Base-by-base conservation (phyloP, 495 filamentous ascomycete species). In the Platismatia glauca region DNA sequence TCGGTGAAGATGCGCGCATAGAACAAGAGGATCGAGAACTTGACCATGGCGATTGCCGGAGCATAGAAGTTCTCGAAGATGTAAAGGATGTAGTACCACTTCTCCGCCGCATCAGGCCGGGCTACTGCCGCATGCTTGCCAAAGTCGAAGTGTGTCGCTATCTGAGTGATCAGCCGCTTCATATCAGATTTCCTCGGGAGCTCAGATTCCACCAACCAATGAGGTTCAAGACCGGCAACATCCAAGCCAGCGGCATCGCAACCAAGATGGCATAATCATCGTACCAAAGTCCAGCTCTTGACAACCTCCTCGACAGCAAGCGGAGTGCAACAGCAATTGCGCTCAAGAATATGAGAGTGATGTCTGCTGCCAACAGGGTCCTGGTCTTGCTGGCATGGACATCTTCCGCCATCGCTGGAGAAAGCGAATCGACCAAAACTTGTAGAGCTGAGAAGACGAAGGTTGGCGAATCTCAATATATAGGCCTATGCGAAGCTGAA, bases 11-110 rank as follows among this genome's bases (percentile, higher is more conserved):
- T 44, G 12, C 60, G 38, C 7, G 13, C 22, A 16, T 62, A 62
- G 39, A 57, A 62, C 20, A 57, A 27, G 20, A 62, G 53, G 24
- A 62, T 50, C 13, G 60, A 62, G 53, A 57, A 48, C 46, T 62
- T 62, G 16, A 50, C 43, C 0, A 22, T 46, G 22, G 60, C 52
- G n/a, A 62, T 57, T 18, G 53, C 53, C 5, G 60, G 53, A 7
- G 50, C 55, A 16, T 57, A 62, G 18, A 57, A 44, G 24, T 57
- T 57, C 37, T 62, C 60, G 29, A 46, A 62, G 18, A 62, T 2
- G 12, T 46, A 57, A 5, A 62, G 55, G 7, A 57, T 37, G 13
- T n/a, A 27, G 38, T 57, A 46, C 60, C 60, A 57, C 29, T 62
- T 46, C n/a, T 56, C 52, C 2, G 20, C 33, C 15, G 60, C 60